These are phyloP conservation scores for Boletus rubropictus DNA, from an alignment of 768 basidiomycete genomes.

Conservation along the genomic window DNA sequence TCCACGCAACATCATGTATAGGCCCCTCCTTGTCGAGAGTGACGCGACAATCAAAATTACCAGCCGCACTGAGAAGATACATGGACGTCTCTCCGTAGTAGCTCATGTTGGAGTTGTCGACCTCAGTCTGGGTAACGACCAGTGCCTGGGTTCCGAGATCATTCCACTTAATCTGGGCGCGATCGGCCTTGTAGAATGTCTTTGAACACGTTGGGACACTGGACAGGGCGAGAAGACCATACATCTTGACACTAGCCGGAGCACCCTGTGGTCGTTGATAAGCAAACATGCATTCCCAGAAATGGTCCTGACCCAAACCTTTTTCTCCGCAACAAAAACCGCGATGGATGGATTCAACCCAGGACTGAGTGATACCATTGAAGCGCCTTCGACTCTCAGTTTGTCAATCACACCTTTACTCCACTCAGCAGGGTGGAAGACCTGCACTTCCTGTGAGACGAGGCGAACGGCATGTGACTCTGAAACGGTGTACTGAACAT, in stretches of 20 bases:
- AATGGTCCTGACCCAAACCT: conserved; percentile 39
- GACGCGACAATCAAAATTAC: conserved; percentile 90
- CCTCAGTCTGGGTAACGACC: conserved; percentile 90
- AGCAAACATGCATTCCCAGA: not conserved
- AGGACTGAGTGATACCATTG: conserved; percentile 69
- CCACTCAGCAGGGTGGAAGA: conserved; percentile 79
- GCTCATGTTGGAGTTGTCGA: conserved; percentile 94
- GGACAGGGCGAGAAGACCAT: conserved; percentile 59
- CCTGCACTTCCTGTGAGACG: conserved; percentile 76
- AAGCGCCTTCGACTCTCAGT: conserved; percentile 78
- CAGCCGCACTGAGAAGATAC: conserved; percentile 86
- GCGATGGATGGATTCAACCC: conserved; percentile 87
- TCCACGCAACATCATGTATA: conserved; percentile 95
- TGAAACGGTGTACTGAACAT: conserved; percentile 84
- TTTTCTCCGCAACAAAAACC: conserved; percentile 91
- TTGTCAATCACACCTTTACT: conserved; percentile 74
- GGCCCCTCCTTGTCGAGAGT: conserved; percentile 92
- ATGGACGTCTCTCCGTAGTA: conserved; percentile 98
- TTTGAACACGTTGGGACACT: conserved; percentile 76
- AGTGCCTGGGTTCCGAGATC: conserved; percentile 87
- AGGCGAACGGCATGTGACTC: conserved; percentile 82
- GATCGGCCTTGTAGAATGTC: conserved; percentile 94
- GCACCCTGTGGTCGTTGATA: conserved; percentile 50
- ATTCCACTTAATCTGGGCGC: conserved; percentile 94
- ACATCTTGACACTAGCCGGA: conserved; percentile 84